A percentile compares a stretch with the other conserved stretches of the same genome.
phyloP scores from a whole-genome alignment of 192 early-diverging fungal species.

The Chytriomyces sp. region DNA sequence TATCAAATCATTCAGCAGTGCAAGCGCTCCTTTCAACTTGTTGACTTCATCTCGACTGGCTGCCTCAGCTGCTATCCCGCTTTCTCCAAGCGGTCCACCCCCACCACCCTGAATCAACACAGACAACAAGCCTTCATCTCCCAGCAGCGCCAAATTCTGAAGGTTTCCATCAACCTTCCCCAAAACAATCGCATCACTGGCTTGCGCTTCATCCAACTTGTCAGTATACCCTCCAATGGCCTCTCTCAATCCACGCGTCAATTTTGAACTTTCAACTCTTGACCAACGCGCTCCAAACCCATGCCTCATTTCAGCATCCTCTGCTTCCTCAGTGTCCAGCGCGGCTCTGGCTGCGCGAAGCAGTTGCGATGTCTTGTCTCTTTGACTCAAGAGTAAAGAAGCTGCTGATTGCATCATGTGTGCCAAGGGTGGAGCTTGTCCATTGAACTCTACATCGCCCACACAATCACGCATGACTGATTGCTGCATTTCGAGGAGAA shows the following conservation, averaged over 20 bases:
- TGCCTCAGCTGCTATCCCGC: background rate
- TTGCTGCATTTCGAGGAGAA: background rate
- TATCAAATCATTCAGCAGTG: conserved; percentile 28
- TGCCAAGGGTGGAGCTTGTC: background rate
- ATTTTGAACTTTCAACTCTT: background rate
- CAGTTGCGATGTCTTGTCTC: background rate
- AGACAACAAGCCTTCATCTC: background rate
- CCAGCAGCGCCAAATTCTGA: conserved; percentile 1
- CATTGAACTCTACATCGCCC: background rate
- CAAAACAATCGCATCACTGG: conserved; percentile 12
- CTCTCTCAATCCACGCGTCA: conserved; percentile 13
- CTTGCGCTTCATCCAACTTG: conserved; percentile 17
- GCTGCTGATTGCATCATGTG: background rate
- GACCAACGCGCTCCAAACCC: conserved; percentile 8
- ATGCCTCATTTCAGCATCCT: conserved; percentile 2
- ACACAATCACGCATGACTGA: background rate
- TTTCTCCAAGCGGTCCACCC: background rate
- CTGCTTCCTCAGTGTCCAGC: conserved; percentile 2
- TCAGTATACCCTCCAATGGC: conserved; percentile 1
- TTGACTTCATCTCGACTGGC: background rate
- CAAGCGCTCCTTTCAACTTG: conserved; percentile 16
- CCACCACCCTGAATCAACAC: background rate
- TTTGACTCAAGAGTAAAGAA: background rate
- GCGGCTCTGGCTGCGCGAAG: background rate
- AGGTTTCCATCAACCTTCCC: conserved; percentile 9